Conservation (phyloP, 768 basidiomycete genomes). For the Galerina marginata region DNA sequence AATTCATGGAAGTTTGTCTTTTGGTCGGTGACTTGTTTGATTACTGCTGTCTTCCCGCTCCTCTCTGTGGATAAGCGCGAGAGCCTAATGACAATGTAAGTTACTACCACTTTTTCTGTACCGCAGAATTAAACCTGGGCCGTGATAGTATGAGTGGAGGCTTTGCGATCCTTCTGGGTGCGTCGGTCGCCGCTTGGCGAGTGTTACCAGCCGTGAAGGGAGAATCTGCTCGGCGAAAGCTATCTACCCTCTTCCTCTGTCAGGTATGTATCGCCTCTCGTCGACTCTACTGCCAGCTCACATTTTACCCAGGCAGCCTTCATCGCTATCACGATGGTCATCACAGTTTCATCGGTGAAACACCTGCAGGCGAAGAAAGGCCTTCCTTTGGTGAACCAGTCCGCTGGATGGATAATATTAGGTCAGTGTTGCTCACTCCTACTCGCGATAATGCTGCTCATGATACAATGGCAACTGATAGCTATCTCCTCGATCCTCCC, state of each 20-base stretch:
- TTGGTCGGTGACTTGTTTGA: constrained; percentile 59
- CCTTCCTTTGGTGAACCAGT: constrained; percentile 64
- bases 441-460: neutral
- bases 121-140: neutral
- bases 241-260: constrained; percentile 21
- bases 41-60: constrained; percentile 71
- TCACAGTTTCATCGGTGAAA: constrained; percentile 62
- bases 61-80: constrained; percentile 77
- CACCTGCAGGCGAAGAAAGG: constrained; percentile 72
- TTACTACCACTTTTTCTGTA: constrained; percentile 40
- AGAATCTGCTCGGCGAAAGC: neutral
- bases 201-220: constrained; percentile 11
- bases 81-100: constrained; percentile 63
- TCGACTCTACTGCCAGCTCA: neutral
- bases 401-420: constrained; percentile 68
- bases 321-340: constrained; percentile 49
- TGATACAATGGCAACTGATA: constrained; percentile 24
- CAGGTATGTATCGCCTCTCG: constrained; percentile 29
- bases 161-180: constrained; percentile 4
- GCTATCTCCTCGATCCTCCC: constrained; percentile 58
- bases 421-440: constrained; percentile 41
- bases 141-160: constrained; percentile 6
- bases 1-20: constrained; percentile 29
- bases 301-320: constrained; percentile 44
- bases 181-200: constrained; percentile 7